Evolutionary conservation across 1,284 basidiomycete genomes (phyloP), one percentile per base, ranked within the genome.

Genomic region (Inonotus hispidus): DNA sequence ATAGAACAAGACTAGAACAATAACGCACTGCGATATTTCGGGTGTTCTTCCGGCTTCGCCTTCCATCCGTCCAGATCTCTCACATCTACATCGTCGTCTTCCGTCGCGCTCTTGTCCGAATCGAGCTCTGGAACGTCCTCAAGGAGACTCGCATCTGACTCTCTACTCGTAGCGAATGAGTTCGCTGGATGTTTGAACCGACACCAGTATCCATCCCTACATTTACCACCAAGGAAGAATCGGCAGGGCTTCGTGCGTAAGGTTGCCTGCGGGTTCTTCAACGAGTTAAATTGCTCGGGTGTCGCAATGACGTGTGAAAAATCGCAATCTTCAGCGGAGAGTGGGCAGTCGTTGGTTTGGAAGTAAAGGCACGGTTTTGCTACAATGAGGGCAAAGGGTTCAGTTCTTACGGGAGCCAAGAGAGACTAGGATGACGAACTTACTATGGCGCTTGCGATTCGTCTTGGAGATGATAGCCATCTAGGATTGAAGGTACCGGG

Each of bases 351-450:
- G 23, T 62, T 63, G 23, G 60, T 65, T 58, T 68, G 68, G 27
- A 60, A 69, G 59, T 64, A 68, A 37, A 63, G 58, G 52, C 68
- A 70, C 3, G 63, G 68, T 55, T 68, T 68, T 7, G 68, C 68
- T 69, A 59, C 8, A 0, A 27, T 13, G 19, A 35, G 13, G 35
- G 32, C 5, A 16, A 11, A 16, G 21, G 39, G 14, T 21, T 27
- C 11, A 21, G 47, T 35, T 27, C 6, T 37, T n/a, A 39, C 27
- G 10, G 39, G 27, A 32, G 4, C 41, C 19, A 23, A n/a, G 23
- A n/a, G 23, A 25, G 19, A 37, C 14, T 8, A 13, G 29, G 5
- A 55, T n/a, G 10, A 27, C 19, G 41, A 5, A 63, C 61, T 16
- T 50, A 63, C 61, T 59, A 39, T 59, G 56, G 23, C 61, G 55